A percentile compares a stretch with the other conserved stretches of the same genome.
These are phyloP conservation scores for Xylaria grammica DNA, from an alignment of 495 filamentous ascomycete genomes.

Conservation along the genomic window DNA sequence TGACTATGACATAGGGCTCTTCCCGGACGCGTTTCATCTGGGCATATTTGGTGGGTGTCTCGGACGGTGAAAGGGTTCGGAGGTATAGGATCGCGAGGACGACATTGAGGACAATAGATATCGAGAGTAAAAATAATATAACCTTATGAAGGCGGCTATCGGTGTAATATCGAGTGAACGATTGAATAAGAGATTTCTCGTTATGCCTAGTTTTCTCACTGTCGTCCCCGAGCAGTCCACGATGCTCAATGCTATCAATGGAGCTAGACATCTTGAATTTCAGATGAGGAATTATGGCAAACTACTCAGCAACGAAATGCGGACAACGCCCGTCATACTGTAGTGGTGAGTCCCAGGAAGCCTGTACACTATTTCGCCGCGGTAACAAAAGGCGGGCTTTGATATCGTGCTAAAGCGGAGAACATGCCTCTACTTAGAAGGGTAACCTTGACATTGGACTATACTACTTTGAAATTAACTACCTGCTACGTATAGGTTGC, in stretches of 20 bases:
- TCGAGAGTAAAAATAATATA: no score
- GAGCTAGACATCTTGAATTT: neutral
- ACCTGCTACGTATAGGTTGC: neutral
- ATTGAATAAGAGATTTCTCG: neutral
- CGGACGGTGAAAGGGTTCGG: neutral
- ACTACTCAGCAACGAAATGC: no score
- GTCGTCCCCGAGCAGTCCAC: neutral
- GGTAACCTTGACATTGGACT: no score
- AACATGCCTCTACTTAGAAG: no score
- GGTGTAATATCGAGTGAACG: neutral
- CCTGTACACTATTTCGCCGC: no score
- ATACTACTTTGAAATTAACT: no score
- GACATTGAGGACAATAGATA: neutral
- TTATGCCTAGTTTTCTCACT: neutral
- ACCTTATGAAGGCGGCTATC: neutral
- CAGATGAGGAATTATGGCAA: neutral
- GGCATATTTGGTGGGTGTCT: slow-evolving; percentile 6
- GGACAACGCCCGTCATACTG: no score
- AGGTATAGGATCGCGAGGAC: neutral
- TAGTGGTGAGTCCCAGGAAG: no score
- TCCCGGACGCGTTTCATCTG: neutral
- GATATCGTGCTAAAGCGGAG: no score
- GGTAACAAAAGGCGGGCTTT: no score
- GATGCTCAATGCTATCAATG: neutral
- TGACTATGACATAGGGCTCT: slow-evolving; percentile 19